A percentile compares a stretch with the other conserved stretches of the same genome.
phyloP scores from a whole-genome alignment of 139 green algal genomes.

The Mychonastes homosphaera region DNA sequence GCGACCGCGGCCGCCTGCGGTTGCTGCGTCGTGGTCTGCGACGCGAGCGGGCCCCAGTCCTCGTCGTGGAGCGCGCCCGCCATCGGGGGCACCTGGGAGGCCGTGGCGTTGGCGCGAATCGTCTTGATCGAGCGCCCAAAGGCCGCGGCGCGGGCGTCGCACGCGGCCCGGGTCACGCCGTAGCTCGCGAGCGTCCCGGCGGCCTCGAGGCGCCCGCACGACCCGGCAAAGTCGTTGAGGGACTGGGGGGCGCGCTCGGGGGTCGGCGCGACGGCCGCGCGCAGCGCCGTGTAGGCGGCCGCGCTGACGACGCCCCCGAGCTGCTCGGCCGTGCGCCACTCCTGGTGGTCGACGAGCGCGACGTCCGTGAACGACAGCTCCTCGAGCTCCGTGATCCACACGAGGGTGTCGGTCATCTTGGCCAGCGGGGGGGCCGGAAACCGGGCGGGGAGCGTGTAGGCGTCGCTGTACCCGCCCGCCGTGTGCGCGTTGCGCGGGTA shows the following conservation, averaged over 20 bases:
- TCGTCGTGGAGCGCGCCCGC: slow-evolving; percentile 1
- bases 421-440: slow-evolving; percentile 7
- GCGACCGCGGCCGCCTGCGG: no score
- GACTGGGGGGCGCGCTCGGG: slow-evolving; percentile 1
- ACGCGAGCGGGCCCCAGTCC: not conserved
- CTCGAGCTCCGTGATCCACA: slow-evolving; percentile 7
- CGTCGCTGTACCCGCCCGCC: slow-evolving; percentile 1
- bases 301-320: not conserved
- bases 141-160: not conserved
- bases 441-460: slow-evolving; percentile 2
- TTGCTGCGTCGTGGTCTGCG: not conserved
- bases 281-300: not conserved
- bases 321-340: not conserved
- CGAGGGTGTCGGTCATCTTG: slow-evolving; percentile 3
- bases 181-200: not conserved
- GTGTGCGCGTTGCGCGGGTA: no score
- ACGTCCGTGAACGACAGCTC: slow-evolving; percentile 15
- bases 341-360: slow-evolving; percentile 6
- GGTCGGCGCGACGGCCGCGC: no score
- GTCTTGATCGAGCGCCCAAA: slow-evolving; percentile 3
- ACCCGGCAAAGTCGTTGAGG: slow-evolving; percentile 11
- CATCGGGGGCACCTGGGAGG: slow-evolving; percentile 6
- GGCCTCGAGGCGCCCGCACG: not conserved
- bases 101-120: slow-evolving; percentile 4
- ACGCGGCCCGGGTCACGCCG: not conserved